phyloP scores from a whole-genome alignment of 192 early-diverging fungal genomes.

The Linnemannia elongata region DNA sequence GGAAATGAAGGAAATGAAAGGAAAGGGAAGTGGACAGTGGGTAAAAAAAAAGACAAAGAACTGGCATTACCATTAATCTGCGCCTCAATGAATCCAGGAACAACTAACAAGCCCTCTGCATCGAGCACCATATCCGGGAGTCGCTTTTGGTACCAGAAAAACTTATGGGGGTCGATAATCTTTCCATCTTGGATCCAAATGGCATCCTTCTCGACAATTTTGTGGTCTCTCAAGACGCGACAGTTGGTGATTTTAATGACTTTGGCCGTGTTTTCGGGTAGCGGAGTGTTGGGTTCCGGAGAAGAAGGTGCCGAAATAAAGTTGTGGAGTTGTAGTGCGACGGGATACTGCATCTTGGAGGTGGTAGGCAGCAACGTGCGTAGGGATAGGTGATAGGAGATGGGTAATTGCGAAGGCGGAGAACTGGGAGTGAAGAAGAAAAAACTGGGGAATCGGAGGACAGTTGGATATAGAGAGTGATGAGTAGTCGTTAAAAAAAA shows the following conservation, averaged over 20 bases:
- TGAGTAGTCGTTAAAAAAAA: background rate
- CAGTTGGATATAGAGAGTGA: background rate
- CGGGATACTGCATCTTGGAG: constrained; percentile 34
- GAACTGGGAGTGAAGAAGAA: background rate
- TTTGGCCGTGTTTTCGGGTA: constrained; percentile 31
- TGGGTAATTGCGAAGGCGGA: background rate
- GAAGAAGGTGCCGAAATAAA: constrained; percentile 32
- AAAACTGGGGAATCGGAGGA: background rate
- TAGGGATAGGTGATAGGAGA: background rate
- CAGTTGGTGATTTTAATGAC: constrained; percentile 79
- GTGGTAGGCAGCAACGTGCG: background rate
- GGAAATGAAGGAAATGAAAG: background rate
- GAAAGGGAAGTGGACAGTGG: background rate
- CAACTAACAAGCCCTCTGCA: constrained; percentile 76
- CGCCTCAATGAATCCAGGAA: constrained; percentile 85
- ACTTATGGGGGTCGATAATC: constrained; percentile 78
- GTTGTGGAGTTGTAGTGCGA: constrained; percentile 40
- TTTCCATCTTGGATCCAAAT: constrained; percentile 83
- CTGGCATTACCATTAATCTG: constrained; percentile 76
- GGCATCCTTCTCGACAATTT: constrained; percentile 74
- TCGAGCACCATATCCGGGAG: constrained; percentile 79
- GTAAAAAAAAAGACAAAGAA: background rate
- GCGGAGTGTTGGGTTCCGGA: constrained; percentile 35
- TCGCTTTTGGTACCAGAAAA: constrained; percentile 78
- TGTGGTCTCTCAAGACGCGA: constrained; percentile 77